A percentile compares a stretch with the other conserved stretches of the same genome.
These are phyloP conservation scores for Fragilariopsis cylindrus DNA, from an alignment of 108 stramenopile species.

Conservation along the genomic window DNA sequence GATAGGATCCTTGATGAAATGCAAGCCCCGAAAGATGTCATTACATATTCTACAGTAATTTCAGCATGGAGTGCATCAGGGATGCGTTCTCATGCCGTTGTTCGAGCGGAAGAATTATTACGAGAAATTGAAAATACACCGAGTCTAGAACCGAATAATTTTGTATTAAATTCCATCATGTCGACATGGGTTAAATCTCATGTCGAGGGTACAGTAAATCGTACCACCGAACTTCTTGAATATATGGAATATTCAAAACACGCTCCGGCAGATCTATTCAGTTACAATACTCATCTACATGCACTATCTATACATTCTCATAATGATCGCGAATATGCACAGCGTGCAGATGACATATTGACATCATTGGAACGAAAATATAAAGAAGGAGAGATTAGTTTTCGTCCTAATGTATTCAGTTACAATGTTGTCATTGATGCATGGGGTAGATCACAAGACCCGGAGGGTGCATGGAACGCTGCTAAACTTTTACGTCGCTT, in stretches of 20 bases:
- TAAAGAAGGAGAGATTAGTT: constrained; percentile 18
- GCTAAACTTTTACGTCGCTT: constrained; percentile 55
- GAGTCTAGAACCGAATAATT: constrained; percentile 37
- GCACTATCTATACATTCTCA: constrained; percentile 35
- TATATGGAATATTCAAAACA: constrained; percentile 31
- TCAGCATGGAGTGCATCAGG: constrained; percentile 47
- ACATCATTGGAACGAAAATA: constrained; percentile 23
- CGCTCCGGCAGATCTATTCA: constrained; percentile 40
- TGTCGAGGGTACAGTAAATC: constrained; percentile 28
- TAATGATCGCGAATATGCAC: constrained; percentile 24
- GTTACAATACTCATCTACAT: constrained; percentile 51
- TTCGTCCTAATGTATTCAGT: constrained; percentile 61
- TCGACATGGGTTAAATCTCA: constrained; percentile 48
- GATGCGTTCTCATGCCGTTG: constrained; percentile 44
- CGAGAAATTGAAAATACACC: constrained; percentile 31
- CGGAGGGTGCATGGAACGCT: constrained; percentile 45
- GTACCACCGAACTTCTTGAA: constrained; percentile 37
- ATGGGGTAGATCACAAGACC: constrained; percentile 36
- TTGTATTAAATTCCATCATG: constrained; percentile 46
- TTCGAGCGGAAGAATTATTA: constrained; percentile 45
- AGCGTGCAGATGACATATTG: constrained; percentile 39
- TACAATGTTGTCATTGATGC: constrained; percentile 73
- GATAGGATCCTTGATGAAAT: constrained; percentile 47
- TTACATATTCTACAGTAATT: constrained; percentile 47
- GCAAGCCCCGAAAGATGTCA: constrained; percentile 37